Evolutionary conservation across 257 asterid species (phyloP), one percentile per base, ranked within the genome.

Genomic region (Pogostemon cablin): DNA sequence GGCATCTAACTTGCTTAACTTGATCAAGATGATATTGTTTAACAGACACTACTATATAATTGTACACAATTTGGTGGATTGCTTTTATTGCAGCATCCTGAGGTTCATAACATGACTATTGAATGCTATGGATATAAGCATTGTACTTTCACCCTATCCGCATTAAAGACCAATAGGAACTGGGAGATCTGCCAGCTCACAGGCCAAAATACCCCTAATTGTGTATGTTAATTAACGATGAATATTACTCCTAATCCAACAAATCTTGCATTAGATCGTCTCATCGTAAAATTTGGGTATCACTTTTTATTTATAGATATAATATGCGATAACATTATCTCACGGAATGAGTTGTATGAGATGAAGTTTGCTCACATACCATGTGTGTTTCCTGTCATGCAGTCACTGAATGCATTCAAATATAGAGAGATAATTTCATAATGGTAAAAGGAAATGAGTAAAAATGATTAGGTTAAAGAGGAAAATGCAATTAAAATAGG

Each of bases 401-500:
- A 25, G 32, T 25, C 32, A 41, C 8, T 4, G 1, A 41, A 41
- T 41, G 47, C 47, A 52, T 52, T 12, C 58, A 52, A 52, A 52
- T 2, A 54, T 25, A n/a, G 61, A 55, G 39, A 32, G 8, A 3
- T 57, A 3, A 5, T 55, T 6, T 55, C 62, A 55, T 25, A 55
- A 32, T 25, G 32, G 32, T 25, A 25, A 9, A 7, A 55, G 6
- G 42, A 57, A 57, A 34, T 5, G 44, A 57, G 70, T 53, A 74
- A 11, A 52, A 56, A 59, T 67, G 47, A 78, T 77, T 66, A 82
- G 70, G 48, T 9, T 54, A 71, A 1, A 49, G 50, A 56, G 7
- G 3, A 48, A 41, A 68, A 38, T 42, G 69, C 55, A 68, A 37
- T 37, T 54, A 62, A 61, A 73, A 50, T 43, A 65, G 25, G 62